A percentile compares a stretch with the other conserved stretches of the same genome.
Conservation (phyloP, 2,329 filamentous ascomycete species). For the Colletotrichum somersetense region DNA sequence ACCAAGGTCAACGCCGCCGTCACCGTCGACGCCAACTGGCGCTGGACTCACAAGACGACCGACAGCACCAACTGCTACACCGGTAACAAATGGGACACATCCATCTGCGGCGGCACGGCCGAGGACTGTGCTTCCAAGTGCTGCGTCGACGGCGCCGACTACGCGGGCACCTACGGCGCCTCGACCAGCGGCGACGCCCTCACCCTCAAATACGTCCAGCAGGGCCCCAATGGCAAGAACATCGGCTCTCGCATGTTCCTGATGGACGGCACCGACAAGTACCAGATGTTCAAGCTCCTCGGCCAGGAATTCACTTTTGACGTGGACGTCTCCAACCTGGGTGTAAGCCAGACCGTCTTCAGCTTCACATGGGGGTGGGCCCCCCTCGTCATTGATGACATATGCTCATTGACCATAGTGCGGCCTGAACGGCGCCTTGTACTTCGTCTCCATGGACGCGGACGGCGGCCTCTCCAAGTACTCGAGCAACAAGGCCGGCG, state of each 20-base stretch:
- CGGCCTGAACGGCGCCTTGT: constrained; percentile 79
- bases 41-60: constrained; percentile 65
- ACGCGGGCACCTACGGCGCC: constrained; percentile 65
- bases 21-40: constrained; percentile 72
- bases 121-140: constrained; percentile 62
- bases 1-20: constrained; percentile 62
- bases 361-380: too few species aligned
- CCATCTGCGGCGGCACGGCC: constrained; percentile 57
- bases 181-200: constrained; percentile 64
- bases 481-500: constrained; percentile 63
- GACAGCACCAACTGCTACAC: constrained; percentile 68
- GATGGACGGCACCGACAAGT: constrained; percentile 70
- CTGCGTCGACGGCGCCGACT: constrained; percentile 67
- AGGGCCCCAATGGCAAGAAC: constrained; percentile 61
- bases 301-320: constrained; percentile 80
- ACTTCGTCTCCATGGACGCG: constrained; percentile 72
- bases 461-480: constrained; percentile 67
- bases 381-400: constrained; percentile 1
- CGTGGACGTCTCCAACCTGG: constrained; percentile 74
- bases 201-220: constrained; percentile 69
- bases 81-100: constrained; percentile 62
- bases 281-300: constrained; percentile 73
- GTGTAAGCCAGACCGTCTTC: constrained; percentile 25
- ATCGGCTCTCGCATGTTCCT: constrained; percentile 72
- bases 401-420: constrained; percentile 58